Conservation (phyloP, 306 rosid species). For the Trifolium repens region DNA sequence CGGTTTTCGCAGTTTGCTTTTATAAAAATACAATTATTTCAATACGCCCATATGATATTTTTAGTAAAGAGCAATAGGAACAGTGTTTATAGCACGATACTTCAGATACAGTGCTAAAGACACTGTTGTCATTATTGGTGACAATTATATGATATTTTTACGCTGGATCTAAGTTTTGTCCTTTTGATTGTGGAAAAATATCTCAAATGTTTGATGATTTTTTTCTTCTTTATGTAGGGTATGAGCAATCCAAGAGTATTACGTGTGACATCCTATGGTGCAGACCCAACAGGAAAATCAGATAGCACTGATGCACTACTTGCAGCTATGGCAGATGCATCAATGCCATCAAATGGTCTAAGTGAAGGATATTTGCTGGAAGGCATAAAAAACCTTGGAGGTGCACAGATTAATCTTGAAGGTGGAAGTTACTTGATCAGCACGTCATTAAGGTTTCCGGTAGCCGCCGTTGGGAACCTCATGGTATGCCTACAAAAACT, state of each 20-base stretch:
- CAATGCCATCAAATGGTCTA: constrained; percentile 22
- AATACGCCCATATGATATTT: no score
- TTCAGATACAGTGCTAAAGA: no score
- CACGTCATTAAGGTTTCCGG: constrained; percentile 63
- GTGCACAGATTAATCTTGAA: constrained; percentile 68
- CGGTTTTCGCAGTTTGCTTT: no score
- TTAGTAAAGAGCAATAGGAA: background rate
- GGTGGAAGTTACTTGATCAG: constrained; percentile 80
- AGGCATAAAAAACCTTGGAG: constrained; percentile 77
- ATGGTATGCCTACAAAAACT: constrained; percentile 57
- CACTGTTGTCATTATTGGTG: no score
- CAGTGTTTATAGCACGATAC: background rate
- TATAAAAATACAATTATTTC: no score
- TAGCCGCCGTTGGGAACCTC: constrained; percentile 67
- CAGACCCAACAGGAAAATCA: constrained; percentile 75
- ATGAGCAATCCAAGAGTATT: constrained; percentile 49
- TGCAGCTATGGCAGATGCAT: constrained; percentile 69
- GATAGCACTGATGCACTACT: constrained; percentile 81
- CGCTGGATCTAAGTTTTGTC: background rate
- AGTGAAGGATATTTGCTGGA: constrained; percentile 56
- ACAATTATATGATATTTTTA: no score
- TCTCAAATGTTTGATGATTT: constrained; percentile 40
- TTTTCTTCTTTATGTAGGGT: constrained; percentile 52
- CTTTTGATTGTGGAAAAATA: background rate
- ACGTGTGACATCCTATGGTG: constrained; percentile 76